A percentile compares a stretch with the other conserved stretches of the same genome.
These are phyloP conservation scores for Globisporangium cystogenes DNA, from an alignment of 352 stramenopile species.

Conservation along the genomic window DNA sequence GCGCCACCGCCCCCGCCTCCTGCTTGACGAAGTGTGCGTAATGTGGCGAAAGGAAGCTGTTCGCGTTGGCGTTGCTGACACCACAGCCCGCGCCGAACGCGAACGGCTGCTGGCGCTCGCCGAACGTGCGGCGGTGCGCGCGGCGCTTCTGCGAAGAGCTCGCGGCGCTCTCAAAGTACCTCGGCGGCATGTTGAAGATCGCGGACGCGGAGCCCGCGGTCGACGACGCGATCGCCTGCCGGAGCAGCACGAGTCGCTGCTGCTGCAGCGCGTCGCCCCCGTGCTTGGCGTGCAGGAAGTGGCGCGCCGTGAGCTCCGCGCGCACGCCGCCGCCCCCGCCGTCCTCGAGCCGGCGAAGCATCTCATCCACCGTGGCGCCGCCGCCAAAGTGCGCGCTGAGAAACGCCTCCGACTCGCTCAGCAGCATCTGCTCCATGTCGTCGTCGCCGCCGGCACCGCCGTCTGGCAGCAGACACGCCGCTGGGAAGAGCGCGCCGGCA, in stretches of 20 bases:
- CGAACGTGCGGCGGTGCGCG: slow-evolving; percentile 54
- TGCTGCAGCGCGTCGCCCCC: slow-evolving; percentile 4
- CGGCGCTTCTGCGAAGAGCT: slow-evolving; percentile 35
- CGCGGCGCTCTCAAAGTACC: slow-evolving; percentile 28
- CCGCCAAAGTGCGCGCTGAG: slow-evolving; percentile 18
- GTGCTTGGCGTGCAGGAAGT: slow-evolving; percentile 8
- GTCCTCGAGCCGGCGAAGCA: slow-evolving; percentile 16
- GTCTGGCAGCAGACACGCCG: slow-evolving; percentile 2
- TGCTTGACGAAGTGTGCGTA: background rate
- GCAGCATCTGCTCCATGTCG: slow-evolving; percentile 69
- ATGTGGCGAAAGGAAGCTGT: no score
- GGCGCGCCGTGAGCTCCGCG: slow-evolving; percentile 11
- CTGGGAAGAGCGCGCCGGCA: slow-evolving; percentile 15
- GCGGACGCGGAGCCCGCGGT: slow-evolving; percentile 5
- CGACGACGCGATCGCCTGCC: slow-evolving; percentile 10
- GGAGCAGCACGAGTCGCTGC: slow-evolving; percentile 11
- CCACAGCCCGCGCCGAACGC: slow-evolving; percentile 27
- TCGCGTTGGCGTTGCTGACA: slow-evolving; percentile 1
- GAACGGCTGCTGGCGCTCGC: slow-evolving; percentile 45
- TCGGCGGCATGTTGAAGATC: slow-evolving; percentile 28
- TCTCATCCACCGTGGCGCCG: slow-evolving; percentile 11
- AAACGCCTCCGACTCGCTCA: slow-evolving; percentile 30
- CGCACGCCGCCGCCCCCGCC: background rate
- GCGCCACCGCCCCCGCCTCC: background rate
- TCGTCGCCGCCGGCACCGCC: slow-evolving; percentile 21